Evolutionary conservation across 768 basidiomycete species (phyloP), one percentile per base, ranked within the genome.

Genomic region (Leucosporidium yakuticum): DNA sequence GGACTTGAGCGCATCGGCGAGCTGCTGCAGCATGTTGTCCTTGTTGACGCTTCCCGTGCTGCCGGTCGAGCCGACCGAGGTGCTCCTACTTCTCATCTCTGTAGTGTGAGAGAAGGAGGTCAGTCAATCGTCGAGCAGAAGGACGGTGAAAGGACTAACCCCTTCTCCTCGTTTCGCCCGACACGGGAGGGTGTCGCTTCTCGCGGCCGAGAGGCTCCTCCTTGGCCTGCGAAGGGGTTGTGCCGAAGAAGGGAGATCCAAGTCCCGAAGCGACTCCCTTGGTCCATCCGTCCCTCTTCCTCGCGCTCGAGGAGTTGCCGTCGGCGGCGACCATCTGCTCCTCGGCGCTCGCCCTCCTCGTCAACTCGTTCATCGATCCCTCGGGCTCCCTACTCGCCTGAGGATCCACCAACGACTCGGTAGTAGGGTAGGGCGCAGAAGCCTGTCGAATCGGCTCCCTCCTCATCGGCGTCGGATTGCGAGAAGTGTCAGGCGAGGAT

Each of bases 1-100:
- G 27, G 32, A 51, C 57, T 57, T 54, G 36, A 71, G 62, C 57
- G 63, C 70, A 21, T 71, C 66, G 5, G 60, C 61, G 4, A 71
- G 61, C 27, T 68, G 63, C 7, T 25, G 50, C 4, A 71, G 62
- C n/a, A 71, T 56, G 8, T 19, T 23, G 32, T 71, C 70, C 34
- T 71, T 71, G n/a, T 55, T 54, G 4, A 67, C 21, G 36, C 67
- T 68, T 23, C 49, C 56, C 15, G 49, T 71, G n/a, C 60, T 62
- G 11, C 55, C 60, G 0, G 32, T 7, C 20, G 60, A 48, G 44
- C 63, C 32, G 2, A 21, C 32, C 32, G 55, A 19, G 29, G 31
- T 31, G 19, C 32, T 31, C 32, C 55, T 56, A 11, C 9, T 11
- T 21, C 31, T 21, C 32, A 21, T 56, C 32, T 11, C 55, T 12